phyloP scores from a whole-genome alignment of 805 yeast genomes.

The Schwanniomyces sp. region DNA sequence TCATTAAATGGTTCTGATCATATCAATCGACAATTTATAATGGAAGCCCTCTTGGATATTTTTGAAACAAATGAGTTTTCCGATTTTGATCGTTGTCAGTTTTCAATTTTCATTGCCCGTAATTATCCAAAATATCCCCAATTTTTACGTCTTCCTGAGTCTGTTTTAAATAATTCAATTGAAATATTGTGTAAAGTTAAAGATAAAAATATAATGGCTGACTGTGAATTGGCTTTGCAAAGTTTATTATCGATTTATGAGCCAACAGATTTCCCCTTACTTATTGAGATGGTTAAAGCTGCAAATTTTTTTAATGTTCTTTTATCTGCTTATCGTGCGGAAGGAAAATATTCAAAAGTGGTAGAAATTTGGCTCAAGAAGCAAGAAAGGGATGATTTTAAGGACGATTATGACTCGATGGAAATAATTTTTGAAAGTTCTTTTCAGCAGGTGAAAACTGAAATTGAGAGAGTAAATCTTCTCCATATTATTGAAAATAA shows the following conservation, averaged over 20 bases:
- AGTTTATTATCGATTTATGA: conserved; percentile 66
- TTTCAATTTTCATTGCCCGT: conserved; percentile 73
- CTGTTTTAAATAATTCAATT: conserved; percentile 49
- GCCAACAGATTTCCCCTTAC: conserved; percentile 50
- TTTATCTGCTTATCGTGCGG: conserved; percentile 53
- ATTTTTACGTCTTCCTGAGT: conserved; percentile 70
- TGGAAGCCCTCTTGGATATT: conserved; percentile 68
- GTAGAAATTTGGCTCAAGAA: conserved; percentile 51
- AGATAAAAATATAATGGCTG: conserved; percentile 40
- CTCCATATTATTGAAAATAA: conserved; percentile 20
- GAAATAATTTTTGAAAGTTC: conserved; percentile 26
- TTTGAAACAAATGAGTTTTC: conserved; percentile 37
- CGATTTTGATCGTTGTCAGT: conserved; percentile 24
- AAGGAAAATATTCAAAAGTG: conserved; percentile 52
- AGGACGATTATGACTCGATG: conserved; percentile 10
- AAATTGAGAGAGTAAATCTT: conserved; percentile 23
- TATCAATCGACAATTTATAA: conserved; percentile 72
- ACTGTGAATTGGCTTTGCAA: conserved; percentile 75
- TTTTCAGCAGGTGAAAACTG: conserved; percentile 9
- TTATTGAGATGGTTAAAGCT: conserved; percentile 52
- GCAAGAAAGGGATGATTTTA: conserved; percentile 12
- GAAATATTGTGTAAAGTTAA: conserved; percentile 47
- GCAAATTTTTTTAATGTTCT: conserved; percentile 62
- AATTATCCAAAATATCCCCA: conserved; percentile 85
- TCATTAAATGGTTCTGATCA: conserved; percentile 62